phyloP scores from a whole-genome alignment of 2,329 filamentous ascomycete species.

The Aspergillus fructus region DNA sequence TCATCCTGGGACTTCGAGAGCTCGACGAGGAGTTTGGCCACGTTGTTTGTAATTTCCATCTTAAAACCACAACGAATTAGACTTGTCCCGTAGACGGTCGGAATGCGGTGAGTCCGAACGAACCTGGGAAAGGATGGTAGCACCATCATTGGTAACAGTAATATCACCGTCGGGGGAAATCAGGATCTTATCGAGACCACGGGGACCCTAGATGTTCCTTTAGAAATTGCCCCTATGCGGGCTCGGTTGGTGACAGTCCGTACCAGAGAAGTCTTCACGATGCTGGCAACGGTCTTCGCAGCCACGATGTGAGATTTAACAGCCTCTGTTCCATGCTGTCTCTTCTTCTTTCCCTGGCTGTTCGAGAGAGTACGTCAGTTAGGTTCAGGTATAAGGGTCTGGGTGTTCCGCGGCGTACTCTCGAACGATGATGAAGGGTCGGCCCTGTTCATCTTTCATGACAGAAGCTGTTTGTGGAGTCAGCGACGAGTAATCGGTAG shows the following conservation, averaged over 20 bases:
- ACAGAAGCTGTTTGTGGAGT: slow-evolving; percentile 57
- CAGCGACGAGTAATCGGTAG: slow-evolving; percentile 13
- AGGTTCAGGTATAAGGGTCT: slow-evolving; percentile 1
- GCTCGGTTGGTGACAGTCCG: slow-evolving; percentile 17
- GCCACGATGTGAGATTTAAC: slow-evolving; percentile 98
- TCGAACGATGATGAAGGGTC: slow-evolving; percentile 96
- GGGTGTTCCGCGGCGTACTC: slow-evolving; percentile 64
- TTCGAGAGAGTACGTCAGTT: slow-evolving; percentile 11
- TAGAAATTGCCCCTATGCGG: slow-evolving; percentile 6
- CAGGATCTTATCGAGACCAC: slow-evolving; percentile 97
- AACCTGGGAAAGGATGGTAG: slow-evolving; percentile 83
- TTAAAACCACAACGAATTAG: slow-evolving; percentile 36
- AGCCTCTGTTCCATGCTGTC: slow-evolving; percentile 92
- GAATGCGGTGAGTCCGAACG: slow-evolving; percentile 14
- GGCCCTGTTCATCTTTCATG: slow-evolving; percentile 95
- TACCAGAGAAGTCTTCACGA: slow-evolving; percentile 92
- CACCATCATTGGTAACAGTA: slow-evolving; percentile 98
- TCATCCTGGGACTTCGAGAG: slow-evolving; percentile 98
- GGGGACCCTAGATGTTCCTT: slow-evolving; percentile 62
- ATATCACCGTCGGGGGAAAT: slow-evolving; percentile 99
- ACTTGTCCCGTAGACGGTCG: not conserved
- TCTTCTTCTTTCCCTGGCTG: slow-evolving; percentile 96
- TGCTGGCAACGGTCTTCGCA: slow-evolving; percentile 91
- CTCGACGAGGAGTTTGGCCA: slow-evolving; percentile 94
- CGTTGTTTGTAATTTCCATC: slow-evolving; percentile 99